These are phyloP conservation scores for Davidsoniella neocaledoniae DNA, from an alignment of 2,329 filamentous ascomycete species.

Conservation along the genomic window DNA sequence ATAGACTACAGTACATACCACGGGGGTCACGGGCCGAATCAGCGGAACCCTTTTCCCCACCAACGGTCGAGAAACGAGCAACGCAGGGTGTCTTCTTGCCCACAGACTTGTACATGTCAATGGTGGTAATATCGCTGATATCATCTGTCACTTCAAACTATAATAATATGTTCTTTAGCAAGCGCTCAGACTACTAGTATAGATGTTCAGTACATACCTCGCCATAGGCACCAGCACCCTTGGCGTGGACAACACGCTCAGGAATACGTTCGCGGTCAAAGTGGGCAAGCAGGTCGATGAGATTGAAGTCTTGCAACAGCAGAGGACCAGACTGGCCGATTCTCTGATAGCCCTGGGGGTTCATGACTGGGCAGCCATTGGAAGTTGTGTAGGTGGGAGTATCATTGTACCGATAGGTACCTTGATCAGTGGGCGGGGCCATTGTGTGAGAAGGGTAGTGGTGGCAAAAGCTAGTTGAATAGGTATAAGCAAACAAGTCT, in stretches of 20 bases:
- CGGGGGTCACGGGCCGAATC: conserved; percentile 57
- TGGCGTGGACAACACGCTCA: conserved; percentile 41
- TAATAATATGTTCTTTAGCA: not conserved
- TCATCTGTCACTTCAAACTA: conserved; percentile 28
- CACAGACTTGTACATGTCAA: conserved; percentile 36
- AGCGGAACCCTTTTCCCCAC: conserved; percentile 54
- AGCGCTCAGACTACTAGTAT: too few species aligned
- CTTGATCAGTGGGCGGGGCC: not conserved
- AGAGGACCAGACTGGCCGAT: conserved; percentile 29
- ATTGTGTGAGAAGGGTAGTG: not conserved
- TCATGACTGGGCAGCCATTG: conserved; percentile 40
- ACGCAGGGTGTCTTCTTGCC: conserved; percentile 55
- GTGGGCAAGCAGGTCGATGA: conserved; percentile 43
- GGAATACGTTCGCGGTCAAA: conserved; percentile 36
- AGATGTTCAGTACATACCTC: conserved; percentile 16
- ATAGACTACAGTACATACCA: conserved; percentile 23
- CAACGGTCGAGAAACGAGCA: conserved; percentile 58
- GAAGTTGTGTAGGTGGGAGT: conserved; percentile 41
- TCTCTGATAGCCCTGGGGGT: conserved; percentile 32
- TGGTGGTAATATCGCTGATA: conserved; percentile 37
- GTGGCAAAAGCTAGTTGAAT: not conserved
- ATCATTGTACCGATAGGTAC: conserved; percentile 32
- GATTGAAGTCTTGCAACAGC: conserved; percentile 28
- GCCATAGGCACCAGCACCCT: conserved; percentile 39
- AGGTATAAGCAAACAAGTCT: not conserved